These are phyloP conservation scores for Orbilia ellipsospora DNA, from an alignment of 2,329 filamentous ascomycete species.

Conservation along the genomic window DNA sequence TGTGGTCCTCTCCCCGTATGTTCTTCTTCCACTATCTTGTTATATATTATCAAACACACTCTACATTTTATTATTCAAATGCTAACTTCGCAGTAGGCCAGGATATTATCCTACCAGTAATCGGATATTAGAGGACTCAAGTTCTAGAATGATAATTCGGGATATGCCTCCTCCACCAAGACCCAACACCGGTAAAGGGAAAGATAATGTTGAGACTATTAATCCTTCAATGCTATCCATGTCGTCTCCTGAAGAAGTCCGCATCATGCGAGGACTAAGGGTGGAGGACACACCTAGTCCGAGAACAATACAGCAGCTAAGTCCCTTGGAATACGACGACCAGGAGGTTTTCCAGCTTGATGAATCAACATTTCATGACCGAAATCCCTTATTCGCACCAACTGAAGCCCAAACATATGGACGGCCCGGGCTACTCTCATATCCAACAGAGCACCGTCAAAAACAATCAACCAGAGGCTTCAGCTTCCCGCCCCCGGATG, in stretches of 20 bases:
- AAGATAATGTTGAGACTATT: background rate
- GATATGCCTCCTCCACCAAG: constrained; percentile 28
- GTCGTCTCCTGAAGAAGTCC: constrained; percentile 34
- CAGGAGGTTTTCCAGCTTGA: constrained; percentile 39
- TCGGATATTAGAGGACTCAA: background rate
- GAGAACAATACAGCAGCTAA: background rate
- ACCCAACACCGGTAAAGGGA: background rate
- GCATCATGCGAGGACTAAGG: constrained; percentile 22
- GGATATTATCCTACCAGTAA: constrained; percentile 5
- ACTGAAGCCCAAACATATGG: background rate
- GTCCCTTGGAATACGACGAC: constrained; percentile 25
- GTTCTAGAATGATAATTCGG: background rate
- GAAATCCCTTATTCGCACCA: background rate
- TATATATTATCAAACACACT: background rate
- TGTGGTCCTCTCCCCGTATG: constrained; percentile 48
- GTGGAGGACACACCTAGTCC: constrained; percentile 35
- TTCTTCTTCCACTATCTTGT: background rate
- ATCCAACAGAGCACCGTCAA: constrained; percentile 14
- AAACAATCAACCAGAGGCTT: background rate
- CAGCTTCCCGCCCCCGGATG: background rate
- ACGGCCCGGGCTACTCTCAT: constrained; percentile 9
- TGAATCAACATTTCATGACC: background rate
- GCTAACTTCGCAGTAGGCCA: constrained; percentile 16
- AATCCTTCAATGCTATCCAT: constrained; percentile 19
- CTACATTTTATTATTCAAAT: background rate